Conservation (phyloP, 2,329 filamentous ascomycete species). For the Aspergillus uvarum region DNA sequence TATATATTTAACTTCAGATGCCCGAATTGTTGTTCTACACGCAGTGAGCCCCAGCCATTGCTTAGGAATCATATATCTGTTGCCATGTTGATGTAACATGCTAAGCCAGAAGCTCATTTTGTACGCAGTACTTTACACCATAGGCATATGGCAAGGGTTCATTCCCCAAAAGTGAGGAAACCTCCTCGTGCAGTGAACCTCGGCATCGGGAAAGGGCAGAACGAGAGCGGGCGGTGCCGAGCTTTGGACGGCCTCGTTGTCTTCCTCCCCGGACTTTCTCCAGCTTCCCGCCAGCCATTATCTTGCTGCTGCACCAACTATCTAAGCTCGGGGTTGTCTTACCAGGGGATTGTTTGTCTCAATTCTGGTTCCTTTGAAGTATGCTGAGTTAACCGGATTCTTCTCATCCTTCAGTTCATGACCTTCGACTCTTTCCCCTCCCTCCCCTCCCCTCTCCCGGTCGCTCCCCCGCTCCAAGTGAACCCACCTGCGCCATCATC, state of each 20-base stretch:
- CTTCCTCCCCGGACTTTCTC: slow-evolving; percentile 36
- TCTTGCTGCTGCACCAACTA: not conserved
- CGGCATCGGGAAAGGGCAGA: slow-evolving; percentile 38
- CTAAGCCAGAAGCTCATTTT: too few species aligned
- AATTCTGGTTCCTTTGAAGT: not conserved
- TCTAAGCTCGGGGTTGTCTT: not conserved
- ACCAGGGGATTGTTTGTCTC: not conserved
- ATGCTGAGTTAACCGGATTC: not conserved
- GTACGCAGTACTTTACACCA: too few species aligned
- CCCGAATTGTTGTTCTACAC: too few species aligned
- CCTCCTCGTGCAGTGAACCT: slow-evolving; percentile 27
- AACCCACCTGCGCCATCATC: slow-evolving; percentile 12
- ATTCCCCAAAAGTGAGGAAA: not conserved
- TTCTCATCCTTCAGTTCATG: slow-evolving; percentile 3
- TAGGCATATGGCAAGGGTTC: too few species aligned
- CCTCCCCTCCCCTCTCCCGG: not conserved
- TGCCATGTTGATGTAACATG: too few species aligned
- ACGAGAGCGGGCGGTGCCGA: slow-evolving; percentile 33
- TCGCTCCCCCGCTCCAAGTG: slow-evolving; percentile 17
- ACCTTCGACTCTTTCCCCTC: not conserved
- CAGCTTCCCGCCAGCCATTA: slow-evolving; percentile 13
- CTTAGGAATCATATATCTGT: too few species aligned
- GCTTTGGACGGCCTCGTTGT: slow-evolving; percentile 22
- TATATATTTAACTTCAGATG: too few species aligned
- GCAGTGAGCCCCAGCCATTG: too few species aligned